Evolutionary conservation across 2,329 filamentous ascomycete species (phyloP).

Genomic region (Nemania sp.): DNA sequence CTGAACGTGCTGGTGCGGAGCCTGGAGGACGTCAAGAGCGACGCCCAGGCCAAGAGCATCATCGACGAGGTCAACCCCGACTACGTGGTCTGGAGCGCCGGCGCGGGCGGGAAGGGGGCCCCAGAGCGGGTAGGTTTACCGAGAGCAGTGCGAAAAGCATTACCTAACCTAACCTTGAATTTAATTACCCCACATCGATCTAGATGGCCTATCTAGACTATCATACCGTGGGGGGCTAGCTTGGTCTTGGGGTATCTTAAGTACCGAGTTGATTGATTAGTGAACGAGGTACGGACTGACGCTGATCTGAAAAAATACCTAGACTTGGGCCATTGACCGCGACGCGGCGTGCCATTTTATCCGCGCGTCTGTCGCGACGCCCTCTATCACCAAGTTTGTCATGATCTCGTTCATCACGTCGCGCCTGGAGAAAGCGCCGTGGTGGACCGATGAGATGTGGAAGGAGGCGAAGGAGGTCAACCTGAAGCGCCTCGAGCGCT

Average conservation of each 20-base stretch:
- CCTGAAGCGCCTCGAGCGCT: conserved; percentile 60
- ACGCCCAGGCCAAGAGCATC: conserved; percentile 71
- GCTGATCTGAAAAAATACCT: background rate
- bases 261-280: no score
- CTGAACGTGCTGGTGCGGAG: conserved; percentile 77
- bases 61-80: conserved; percentile 71
- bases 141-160: no score
- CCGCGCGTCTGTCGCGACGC: conserved; percentile 66
- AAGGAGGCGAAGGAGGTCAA: conserved; percentile 55
- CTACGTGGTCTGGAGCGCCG: conserved; percentile 77
- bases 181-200: background rate
- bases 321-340: conserved; percentile 49
- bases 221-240: background rate
- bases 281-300: no score
- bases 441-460: conserved; percentile 66
- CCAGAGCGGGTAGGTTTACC: conserved; percentile 57
- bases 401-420: conserved; percentile 72
- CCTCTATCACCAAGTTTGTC: conserved; percentile 70
- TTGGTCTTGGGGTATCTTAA: no score
- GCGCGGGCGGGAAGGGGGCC: conserved; percentile 71
- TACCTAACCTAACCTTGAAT: no score
- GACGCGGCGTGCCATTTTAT: conserved; percentile 74
- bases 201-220: no score
- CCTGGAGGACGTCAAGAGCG: conserved; percentile 76
- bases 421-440: conserved; percentile 63